These are phyloP conservation scores for Houttuynia cordata DNA, from an alignment of 164 flowering plant species.

Conservation along the genomic window DNA sequence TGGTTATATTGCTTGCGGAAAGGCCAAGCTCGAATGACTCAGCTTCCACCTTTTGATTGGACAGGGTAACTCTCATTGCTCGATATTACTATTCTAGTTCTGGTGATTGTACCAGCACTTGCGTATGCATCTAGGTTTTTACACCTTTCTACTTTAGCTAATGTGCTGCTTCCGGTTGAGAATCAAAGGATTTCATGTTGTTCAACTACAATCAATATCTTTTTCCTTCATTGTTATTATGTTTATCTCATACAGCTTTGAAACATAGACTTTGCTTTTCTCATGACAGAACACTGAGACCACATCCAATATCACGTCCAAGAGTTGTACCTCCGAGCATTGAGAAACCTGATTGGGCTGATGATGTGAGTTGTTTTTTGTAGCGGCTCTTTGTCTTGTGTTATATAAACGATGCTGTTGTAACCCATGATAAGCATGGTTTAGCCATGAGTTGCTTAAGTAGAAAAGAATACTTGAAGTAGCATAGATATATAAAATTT, in stretches of 20 bases:
- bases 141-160: not conserved
- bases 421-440: no score
- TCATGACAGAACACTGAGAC: slow-evolving; percentile 47
- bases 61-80: slow-evolving; percentile 51
- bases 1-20: slow-evolving; percentile 84
- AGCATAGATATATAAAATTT: not conserved
- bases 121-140: not conserved
- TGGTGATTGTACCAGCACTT: not conserved
- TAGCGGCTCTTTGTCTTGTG: no score
- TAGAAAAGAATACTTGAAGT: no score
- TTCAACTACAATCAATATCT: not conserved
- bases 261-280: not conserved
- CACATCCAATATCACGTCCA: slow-evolving; percentile 68
- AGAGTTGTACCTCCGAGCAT: slow-evolving; percentile 64
- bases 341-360: slow-evolving; percentile 87
- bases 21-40: slow-evolving; percentile 71
- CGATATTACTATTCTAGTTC: not conserved
- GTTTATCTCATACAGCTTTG: not conserved
- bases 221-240: not conserved
- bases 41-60: slow-evolving; percentile 85
- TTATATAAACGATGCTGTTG: no score
- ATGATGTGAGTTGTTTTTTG: slow-evolving; percentile 50
- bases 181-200: not conserved
- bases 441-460: no score
- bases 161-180: not conserved